These are phyloP conservation scores for Panicum hallii DNA, from an alignment of 202 grass and related monocot species.

Conservation along the genomic window DNA sequence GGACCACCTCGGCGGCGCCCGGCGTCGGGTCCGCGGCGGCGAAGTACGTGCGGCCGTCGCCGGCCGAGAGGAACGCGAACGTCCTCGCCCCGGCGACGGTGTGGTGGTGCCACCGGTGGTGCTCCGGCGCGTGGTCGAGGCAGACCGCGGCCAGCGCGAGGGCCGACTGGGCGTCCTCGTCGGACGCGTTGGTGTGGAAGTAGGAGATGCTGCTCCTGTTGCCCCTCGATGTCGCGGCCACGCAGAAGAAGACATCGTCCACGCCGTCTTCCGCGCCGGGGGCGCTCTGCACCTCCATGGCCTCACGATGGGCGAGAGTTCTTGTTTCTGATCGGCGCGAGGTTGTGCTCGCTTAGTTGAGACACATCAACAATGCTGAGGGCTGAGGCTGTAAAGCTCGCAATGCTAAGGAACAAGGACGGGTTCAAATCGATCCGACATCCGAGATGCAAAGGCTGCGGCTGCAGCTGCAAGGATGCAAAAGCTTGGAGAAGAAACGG, in stretches of 20 bases:
- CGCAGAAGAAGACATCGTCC: slow-evolving; percentile 54
- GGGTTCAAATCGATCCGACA: slow-evolving; percentile 27
- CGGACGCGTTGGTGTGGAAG: slow-evolving; percentile 49
- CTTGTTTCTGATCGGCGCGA: slow-evolving; percentile 18
- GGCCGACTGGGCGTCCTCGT: slow-evolving; percentile 45
- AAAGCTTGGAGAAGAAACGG: slow-evolving; percentile 2
- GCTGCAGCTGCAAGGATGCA: slow-evolving; percentile 14
- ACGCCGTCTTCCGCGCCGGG: background rate
- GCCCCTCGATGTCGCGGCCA: slow-evolving; percentile 49
- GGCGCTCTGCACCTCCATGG: slow-evolving; percentile 16
- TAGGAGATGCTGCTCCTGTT: slow-evolving; percentile 48
- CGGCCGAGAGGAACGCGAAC: slow-evolving; percentile 63
- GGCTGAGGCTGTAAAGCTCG: slow-evolving; percentile 16
- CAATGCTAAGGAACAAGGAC: background rate
- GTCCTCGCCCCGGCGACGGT: slow-evolving; percentile 58
- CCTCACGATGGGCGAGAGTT: background rate
- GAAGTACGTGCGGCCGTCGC: slow-evolving; percentile 79
- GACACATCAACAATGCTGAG: background rate
- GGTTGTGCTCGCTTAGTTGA: slow-evolving; percentile 16
- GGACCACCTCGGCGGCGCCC: slow-evolving; percentile 50
- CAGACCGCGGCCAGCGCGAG: slow-evolving; percentile 57
- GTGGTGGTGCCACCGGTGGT: slow-evolving; percentile 90
- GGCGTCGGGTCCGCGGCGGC: slow-evolving; percentile 65
- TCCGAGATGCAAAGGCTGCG: slow-evolving; percentile 22
- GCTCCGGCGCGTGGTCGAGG: slow-evolving; percentile 60